Base-by-base conservation (phyloP, 2,329 filamentous ascomycete species). In the Metarhizium robertsii region DNA sequence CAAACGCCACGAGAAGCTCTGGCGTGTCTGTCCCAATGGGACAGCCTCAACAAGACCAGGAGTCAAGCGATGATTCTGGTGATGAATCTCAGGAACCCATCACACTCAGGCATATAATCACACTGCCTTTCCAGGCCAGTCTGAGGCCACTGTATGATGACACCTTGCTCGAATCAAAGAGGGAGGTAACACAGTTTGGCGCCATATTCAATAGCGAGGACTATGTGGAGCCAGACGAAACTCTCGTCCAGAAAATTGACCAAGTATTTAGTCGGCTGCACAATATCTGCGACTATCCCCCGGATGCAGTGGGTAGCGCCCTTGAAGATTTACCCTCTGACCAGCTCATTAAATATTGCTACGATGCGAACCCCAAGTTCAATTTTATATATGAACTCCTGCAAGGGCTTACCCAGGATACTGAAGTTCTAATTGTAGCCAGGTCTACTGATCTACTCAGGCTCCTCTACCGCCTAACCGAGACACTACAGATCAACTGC, bases 351-450 rank as follows among this genome's bases (percentile, higher is more conserved):
- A 83, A 77, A 62, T 79, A 82, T 59, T 75, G 77, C 2, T 73
- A 77, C 55, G 77, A 77, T 53, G 77, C 79, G 10, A 85, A 83
- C 65, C 70, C 79, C 54, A 86, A 86, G 60, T 82, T 80, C 60
- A 76, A 74, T 36, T 86, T 86, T 60, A 61, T 85, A 6, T 77
- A 74, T 48, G 80, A 84, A 58, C 69, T 86, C 3, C 64, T 85
- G 34, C 69, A 76, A 20, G 62, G 66, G 8, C 63, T 84, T 11
- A 65, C 69, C 16, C 65, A 69, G 13, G 70, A 76, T 11, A 75
- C 72, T 42, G 78, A 75, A 40, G 65, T 86, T 7, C 66, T 84
- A 14, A 74, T 86, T 29, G 62, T 86, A 11, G 78, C 74, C 8
- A 77, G 77, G 20, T 74, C 77, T 6, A 73, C 74, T 10, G 70